Conservation (phyloP, 202 grass and related monocot species). For the Dendrocalamus latiflorus region DNA sequence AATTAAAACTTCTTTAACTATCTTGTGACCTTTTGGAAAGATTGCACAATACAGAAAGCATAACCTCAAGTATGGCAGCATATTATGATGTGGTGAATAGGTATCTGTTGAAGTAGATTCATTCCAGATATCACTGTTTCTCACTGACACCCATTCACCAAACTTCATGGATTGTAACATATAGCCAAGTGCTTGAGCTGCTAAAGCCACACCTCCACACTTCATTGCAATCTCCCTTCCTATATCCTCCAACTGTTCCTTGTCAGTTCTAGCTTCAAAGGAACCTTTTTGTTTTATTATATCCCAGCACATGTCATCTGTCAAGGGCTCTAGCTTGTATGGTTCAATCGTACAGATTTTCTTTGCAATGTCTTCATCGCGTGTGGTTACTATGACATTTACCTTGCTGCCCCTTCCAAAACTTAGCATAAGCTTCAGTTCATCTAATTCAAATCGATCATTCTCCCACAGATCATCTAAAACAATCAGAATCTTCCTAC, state of each 20-base stretch:
- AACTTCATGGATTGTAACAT: background rate
- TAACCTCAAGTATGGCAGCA: background rate
- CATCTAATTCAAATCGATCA: background rate
- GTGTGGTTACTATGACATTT: slow-evolving; percentile 25
- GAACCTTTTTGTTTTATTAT: background rate
- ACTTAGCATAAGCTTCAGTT: background rate
- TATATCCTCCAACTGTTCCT: slow-evolving; percentile 13
- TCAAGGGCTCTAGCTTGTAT: background rate
- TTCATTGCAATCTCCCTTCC: slow-evolving; percentile 19
- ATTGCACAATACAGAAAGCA: slow-evolving; percentile 17
- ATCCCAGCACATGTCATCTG: slow-evolving; percentile 23
- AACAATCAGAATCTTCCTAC: too few species aligned
- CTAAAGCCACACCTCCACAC: slow-evolving; percentile 39
- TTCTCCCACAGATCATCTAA: too few species aligned
- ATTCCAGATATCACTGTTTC: too few species aligned
- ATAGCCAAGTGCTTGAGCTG: slow-evolving; percentile 28
- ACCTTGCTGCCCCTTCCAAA: background rate
- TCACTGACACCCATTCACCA: background rate
- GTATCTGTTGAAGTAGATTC: background rate
- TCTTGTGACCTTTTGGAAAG: background rate
- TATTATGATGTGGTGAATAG: background rate
- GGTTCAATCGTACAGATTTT: background rate
- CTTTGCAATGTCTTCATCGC: slow-evolving; percentile 3
- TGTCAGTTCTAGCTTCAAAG: background rate
- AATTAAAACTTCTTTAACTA: too few species aligned